Conservation (phyloP, 768 basidiomycete genomes). For the Pulveroboletus sp. region DNA sequence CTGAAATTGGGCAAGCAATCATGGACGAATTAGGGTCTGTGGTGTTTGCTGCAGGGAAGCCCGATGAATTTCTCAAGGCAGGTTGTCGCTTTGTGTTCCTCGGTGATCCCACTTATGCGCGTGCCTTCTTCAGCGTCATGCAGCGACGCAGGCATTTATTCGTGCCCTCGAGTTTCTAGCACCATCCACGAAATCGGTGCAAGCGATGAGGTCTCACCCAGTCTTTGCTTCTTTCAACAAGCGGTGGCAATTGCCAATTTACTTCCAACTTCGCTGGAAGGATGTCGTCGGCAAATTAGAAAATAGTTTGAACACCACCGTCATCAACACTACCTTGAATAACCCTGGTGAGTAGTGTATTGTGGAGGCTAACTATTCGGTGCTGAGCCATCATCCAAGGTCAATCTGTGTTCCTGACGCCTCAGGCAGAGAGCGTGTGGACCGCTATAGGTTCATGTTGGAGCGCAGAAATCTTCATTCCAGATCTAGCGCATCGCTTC, state of each 20-base stretch:
- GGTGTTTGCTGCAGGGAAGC: constrained; percentile 89
- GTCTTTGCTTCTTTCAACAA: constrained; percentile 69
- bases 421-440: constrained; percentile 68
- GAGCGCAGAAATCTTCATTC: constrained; percentile 82
- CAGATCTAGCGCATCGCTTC: constrained; percentile 77
- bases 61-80: constrained; percentile 87
- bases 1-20: constrained; percentile 73
- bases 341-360: constrained; percentile 38
- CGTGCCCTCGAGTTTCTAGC: constrained; percentile 77
- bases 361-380: background rate
- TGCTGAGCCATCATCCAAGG: constrained; percentile 13
- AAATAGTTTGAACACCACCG: constrained; percentile 47
- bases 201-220: constrained; percentile 68
- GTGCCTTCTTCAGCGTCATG: constrained; percentile 66
- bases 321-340: constrained; percentile 36
- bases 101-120: constrained; percentile 1
- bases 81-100: constrained; percentile 13
- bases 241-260: constrained; percentile 94
- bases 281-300: constrained; percentile 82
- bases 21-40: constrained; percentile 78
- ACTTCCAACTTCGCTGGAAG: constrained; percentile 97
- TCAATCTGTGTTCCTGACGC: constrained; percentile 44
- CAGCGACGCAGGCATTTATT: constrained; percentile 79
- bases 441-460: constrained; percentile 75
- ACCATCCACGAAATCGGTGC: constrained; percentile 66